Conservation (phyloP, 257 asterid genomes). For the Pogostemon cablin region DNA sequence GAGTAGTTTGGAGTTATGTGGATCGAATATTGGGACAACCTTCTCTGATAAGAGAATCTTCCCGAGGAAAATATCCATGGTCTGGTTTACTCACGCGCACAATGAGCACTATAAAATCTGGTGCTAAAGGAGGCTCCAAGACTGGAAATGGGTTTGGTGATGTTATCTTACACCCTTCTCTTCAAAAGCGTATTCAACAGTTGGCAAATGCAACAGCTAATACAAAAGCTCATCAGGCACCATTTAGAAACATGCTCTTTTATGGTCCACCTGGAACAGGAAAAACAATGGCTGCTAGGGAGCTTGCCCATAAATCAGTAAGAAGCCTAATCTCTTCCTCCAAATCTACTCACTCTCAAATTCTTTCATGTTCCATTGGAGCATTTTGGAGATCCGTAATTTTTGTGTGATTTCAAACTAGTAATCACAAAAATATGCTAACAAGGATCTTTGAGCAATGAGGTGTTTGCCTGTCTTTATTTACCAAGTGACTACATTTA, state of each 20-base stretch:
- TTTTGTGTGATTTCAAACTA: too few species aligned
- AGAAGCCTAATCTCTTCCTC: constrained; percentile 35
- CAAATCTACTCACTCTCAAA: constrained; percentile 10
- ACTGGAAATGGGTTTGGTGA: constrained; percentile 79
- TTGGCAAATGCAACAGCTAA: constrained; percentile 87
- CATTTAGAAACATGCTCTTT: constrained; percentile 93
- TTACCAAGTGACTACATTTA: background rate
- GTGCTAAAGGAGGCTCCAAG: constrained; percentile 46
- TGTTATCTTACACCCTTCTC: constrained; percentile 89
- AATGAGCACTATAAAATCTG: constrained; percentile 47
- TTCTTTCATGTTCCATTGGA: background rate
- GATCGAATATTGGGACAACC: constrained; percentile 98
- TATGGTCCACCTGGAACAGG: constrained; percentile 99
- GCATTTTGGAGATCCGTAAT: background rate
- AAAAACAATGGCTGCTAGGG: constrained; percentile 98
- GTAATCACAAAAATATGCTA: too few species aligned
- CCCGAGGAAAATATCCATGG: constrained; percentile 98
- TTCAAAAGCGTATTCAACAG: constrained; percentile 83
- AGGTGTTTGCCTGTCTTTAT: background rate
- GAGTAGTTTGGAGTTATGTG: constrained; percentile 94
- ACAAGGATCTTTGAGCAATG: too few species aligned
- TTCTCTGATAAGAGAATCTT: constrained; percentile 93
- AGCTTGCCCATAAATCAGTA: constrained; percentile 97
- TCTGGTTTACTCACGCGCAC: constrained; percentile 69
- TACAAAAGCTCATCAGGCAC: constrained; percentile 94